A percentile compares a stretch with the other conserved stretches of the same genome.
Conservation (phyloP, 768 basidiomycete species). For the Boletellus emodensis region DNA sequence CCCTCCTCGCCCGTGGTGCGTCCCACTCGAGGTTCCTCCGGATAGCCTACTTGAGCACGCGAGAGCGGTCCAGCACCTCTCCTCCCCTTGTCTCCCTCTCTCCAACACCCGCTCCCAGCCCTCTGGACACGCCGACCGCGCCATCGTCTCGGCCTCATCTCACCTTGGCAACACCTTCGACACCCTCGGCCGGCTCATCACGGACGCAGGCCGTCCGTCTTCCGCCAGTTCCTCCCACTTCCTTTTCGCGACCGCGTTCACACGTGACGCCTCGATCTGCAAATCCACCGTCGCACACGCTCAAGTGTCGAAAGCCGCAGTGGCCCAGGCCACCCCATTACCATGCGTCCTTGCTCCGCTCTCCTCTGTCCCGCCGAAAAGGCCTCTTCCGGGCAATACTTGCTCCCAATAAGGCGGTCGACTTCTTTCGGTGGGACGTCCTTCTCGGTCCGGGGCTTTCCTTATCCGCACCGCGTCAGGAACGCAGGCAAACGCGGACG, state of each 20-base stretch:
- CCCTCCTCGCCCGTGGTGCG: slow-evolving; percentile 23
- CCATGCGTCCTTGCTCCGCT: slow-evolving; percentile 26
- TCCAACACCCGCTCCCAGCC: background rate
- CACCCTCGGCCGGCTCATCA: background rate
- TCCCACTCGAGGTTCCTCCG: slow-evolving; percentile 26
- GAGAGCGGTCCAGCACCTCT: background rate
- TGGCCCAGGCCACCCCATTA: slow-evolving; percentile 29
- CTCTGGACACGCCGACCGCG: background rate
- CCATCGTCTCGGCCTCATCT: too few relatives aligned
- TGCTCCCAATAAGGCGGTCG: slow-evolving; percentile 15
- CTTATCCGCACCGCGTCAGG: background rate
- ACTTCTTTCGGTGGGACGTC: slow-evolving; percentile 27
- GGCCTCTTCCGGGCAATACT: slow-evolving; percentile 24
- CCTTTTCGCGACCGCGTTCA: slow-evolving; percentile 1
- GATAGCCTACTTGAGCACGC: slow-evolving; percentile 19
- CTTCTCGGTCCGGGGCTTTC: slow-evolving; percentile 1
- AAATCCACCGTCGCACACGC: slow-evolving; percentile 3
- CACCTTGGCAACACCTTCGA: background rate
- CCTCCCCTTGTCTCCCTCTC: background rate
- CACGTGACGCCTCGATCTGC: slow-evolving; percentile 3
- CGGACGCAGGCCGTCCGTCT: background rate
- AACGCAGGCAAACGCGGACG: background rate
- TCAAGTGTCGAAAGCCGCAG: slow-evolving; percentile 11
- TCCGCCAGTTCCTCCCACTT: background rate
- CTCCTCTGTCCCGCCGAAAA: slow-evolving; percentile 22